Evolutionary conservation across 805 yeast species (phyloP).

Genomic region (Yarrowia phangngaensis): DNA sequence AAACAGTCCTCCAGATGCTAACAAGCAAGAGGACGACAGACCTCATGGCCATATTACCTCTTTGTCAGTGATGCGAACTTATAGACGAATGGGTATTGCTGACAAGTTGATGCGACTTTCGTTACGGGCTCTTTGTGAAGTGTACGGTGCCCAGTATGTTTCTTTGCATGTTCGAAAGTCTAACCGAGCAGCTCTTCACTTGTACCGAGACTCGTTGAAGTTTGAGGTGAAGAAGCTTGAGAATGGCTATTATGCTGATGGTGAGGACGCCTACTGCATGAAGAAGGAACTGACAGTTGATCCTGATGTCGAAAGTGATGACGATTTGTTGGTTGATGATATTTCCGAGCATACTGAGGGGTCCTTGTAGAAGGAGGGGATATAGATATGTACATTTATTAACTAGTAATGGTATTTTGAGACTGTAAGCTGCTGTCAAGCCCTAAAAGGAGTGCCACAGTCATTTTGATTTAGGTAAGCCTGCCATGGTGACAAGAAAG

Average conservation of each 20-base stretch:
- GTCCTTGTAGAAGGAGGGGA: constrained; percentile 5
- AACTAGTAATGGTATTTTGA: no score
- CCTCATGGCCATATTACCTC: constrained; percentile 91
- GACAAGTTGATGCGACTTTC: constrained; percentile 86
- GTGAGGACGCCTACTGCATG: constrained; percentile 98
- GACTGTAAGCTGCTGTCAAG: no score
- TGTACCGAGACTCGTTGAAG: constrained; percentile 77
- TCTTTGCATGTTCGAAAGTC: constrained; percentile 91
- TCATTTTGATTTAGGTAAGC: no score
- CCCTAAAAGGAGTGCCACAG: no score
- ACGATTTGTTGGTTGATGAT: constrained; percentile 32
- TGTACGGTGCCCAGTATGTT: constrained; percentile 76
- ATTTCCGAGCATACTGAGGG: constrained; percentile 27
- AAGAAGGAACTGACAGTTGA: constrained; percentile 50
- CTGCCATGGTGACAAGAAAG: no score
- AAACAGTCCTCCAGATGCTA: constrained; percentile 7
- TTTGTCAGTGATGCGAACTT: constrained; percentile 89
- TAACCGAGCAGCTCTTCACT: constrained; percentile 88
- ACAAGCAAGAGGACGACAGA: constrained; percentile 29
- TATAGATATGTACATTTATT: no score
- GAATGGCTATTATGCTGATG: constrained; percentile 89
- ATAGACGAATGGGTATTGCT: constrained; percentile 92
- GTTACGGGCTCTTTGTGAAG: constrained; percentile 73
- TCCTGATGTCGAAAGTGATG: constrained; percentile 32
- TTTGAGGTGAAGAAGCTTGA: constrained; percentile 82